These are phyloP conservation scores for Chimonanthus salicifolius DNA, from an alignment of 164 flowering plant genomes.

Conservation along the genomic window DNA sequence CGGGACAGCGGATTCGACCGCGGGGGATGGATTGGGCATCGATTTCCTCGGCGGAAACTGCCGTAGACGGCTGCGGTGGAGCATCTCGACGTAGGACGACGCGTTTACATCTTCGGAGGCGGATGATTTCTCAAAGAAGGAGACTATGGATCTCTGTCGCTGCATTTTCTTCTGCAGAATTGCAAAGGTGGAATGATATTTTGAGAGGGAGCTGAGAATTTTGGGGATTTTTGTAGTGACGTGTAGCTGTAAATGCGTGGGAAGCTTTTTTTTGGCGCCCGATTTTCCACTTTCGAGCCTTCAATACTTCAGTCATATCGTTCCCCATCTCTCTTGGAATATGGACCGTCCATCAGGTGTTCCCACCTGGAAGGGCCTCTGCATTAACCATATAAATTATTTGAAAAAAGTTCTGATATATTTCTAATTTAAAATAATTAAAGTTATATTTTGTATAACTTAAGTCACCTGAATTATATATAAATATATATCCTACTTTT, in stretches of 20 bases:
- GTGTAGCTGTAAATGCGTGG: not conserved
- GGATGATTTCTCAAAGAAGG: slow-evolving; percentile 58
- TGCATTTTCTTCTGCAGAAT: slow-evolving; percentile 40
- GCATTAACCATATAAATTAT: too few relatives aligned
- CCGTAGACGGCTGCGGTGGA: slow-evolving; percentile 9
- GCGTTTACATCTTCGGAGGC: slow-evolving; percentile 26
- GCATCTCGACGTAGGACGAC: slow-evolving; percentile 13
- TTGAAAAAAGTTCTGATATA: too few relatives aligned
- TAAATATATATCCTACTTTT: too few relatives aligned
- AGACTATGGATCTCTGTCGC: slow-evolving; percentile 69
- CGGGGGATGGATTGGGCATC: slow-evolving; percentile 6
- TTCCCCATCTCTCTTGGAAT: not conserved
- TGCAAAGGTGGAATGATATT: slow-evolving; percentile 5
- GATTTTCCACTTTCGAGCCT: not conserved
- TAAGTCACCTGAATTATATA: too few relatives aligned
- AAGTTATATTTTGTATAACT: too few relatives aligned
- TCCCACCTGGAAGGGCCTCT: not conserved
- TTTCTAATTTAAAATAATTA: too few relatives aligned
- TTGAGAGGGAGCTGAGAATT: not conserved
- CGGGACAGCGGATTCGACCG: slow-evolving; percentile 7
- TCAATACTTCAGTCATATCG: not conserved
- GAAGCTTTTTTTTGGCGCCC: not conserved
- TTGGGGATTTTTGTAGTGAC: not conserved
- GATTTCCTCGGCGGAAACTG: slow-evolving; percentile 19
- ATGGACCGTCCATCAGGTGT: not conserved